A percentile compares a stretch with the other conserved stretches of the same genome.
phyloP scores from a whole-genome alignment of 441 rosid genomes.

The Euphorbia neoarborescens region DNA sequence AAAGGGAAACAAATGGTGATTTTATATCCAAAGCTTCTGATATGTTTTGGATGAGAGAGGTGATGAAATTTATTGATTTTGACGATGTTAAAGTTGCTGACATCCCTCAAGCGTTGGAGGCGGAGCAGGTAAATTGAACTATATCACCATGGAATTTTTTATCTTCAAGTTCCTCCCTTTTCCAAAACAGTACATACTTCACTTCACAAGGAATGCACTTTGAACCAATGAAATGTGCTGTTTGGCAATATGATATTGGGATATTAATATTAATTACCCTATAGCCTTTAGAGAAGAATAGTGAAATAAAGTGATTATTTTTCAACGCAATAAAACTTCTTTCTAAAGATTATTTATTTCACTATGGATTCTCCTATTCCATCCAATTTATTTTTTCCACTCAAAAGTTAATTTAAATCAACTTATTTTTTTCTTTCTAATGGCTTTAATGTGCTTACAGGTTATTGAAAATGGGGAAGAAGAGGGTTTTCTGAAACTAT shows the following conservation, averaged over 20 bases:
- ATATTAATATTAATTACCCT: background rate
- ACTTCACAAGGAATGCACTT: background rate
- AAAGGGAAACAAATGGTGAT: slow-evolving; percentile 70
- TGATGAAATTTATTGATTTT: slow-evolving; percentile 31
- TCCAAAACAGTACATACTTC: background rate
- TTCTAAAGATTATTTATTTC: background rate
- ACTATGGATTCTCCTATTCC: background rate
- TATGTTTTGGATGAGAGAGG: slow-evolving; percentile 46
- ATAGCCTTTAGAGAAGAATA: background rate
- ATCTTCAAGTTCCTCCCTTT: background rate
- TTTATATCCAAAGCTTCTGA: slow-evolving; percentile 73
- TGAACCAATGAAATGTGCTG: background rate
- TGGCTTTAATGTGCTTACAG: slow-evolving; percentile 24
- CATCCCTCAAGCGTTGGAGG: slow-evolving; percentile 25
- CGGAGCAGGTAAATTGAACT: slow-evolving; percentile 33
- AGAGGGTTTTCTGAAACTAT: slow-evolving; percentile 73
- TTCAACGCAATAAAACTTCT: background rate
- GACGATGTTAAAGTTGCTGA: slow-evolving; percentile 26
- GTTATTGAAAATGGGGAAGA: slow-evolving; percentile 30
- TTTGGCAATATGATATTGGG: background rate
- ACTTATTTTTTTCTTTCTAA: background rate
- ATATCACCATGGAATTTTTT: background rate
- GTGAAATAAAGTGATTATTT: background rate
- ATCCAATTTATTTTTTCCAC: background rate
- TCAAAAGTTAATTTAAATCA: background rate